Percentiles rank a stretch among this genome's conserved stretches.
These are phyloP conservation scores for Botryosphaeria dothidea DNA, from an alignment of 2,329 filamentous ascomycete species.

Conservation along the genomic window DNA sequence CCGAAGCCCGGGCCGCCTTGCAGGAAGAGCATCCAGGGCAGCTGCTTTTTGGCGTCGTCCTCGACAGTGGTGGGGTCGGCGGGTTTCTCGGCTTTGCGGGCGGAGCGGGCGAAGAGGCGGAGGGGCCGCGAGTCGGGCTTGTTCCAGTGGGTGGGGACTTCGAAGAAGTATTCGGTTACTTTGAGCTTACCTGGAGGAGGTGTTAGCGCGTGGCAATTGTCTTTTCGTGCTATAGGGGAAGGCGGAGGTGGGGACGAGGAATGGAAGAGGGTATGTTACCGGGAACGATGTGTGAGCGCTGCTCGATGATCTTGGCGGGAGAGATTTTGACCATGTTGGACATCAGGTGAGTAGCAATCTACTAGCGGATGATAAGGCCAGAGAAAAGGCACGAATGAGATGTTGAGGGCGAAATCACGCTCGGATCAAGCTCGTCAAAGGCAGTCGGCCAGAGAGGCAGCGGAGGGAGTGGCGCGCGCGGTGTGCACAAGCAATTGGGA, in stretches of 20 bases:
- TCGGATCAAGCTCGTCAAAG: background rate
- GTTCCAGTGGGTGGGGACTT: constrained; percentile 34
- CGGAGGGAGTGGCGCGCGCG: background rate
- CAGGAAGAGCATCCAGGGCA: constrained; percentile 69
- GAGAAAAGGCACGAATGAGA: background rate
- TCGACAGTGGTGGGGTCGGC: constrained; percentile 52
- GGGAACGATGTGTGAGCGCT: constrained; percentile 46
- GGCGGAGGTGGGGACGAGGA: background rate
- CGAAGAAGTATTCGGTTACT: constrained; percentile 81
- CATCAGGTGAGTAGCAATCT: background rate
- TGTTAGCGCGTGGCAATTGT: too few relatives aligned
- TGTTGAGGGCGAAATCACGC: background rate
- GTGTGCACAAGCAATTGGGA: background rate
- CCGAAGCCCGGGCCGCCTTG: constrained; percentile 85
- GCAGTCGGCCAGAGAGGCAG: background rate
- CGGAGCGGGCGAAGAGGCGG: constrained; percentile 76
- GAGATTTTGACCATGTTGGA: constrained; percentile 36
- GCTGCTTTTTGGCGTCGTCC: constrained; percentile 47
- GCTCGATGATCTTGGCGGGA: constrained; percentile 49
- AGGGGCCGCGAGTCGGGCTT: constrained; percentile 42
- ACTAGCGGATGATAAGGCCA: background rate
- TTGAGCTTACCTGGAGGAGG: constrained; percentile 64
- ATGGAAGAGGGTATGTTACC: constrained; percentile 33
- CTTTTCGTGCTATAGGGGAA: background rate
- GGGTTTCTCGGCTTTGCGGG: constrained; percentile 64